Conservation (phyloP, 2,329 filamentous ascomycete species). For the Nemania abortiva region DNA sequence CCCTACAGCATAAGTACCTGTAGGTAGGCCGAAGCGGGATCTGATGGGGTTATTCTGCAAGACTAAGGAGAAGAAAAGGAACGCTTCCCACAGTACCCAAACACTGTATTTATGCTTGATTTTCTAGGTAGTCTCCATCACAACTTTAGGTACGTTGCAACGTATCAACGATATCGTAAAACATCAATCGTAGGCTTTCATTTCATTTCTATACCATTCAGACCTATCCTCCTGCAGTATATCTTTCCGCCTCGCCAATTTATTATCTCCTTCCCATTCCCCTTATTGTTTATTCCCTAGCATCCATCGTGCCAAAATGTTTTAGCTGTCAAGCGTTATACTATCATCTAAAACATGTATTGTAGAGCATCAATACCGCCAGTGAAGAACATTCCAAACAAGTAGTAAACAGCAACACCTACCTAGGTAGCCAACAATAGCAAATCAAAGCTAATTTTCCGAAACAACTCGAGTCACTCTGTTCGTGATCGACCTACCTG, state of each 20-base stretch:
- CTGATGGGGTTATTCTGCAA: too few species aligned
- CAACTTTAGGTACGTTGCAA: too few species aligned
- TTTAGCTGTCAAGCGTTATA: background rate
- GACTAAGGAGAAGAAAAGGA: background rate
- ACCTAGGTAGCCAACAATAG: constrained; percentile 7
- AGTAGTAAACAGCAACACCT: constrained; percentile 5
- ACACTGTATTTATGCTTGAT: background rate
- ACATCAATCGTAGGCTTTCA: too few species aligned
- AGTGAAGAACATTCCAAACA: constrained; percentile 17
- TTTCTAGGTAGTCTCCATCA: background rate
- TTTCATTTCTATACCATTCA: too few species aligned
- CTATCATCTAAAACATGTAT: background rate
- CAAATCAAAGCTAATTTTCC: constrained; percentile 3
- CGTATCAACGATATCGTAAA: too few species aligned
- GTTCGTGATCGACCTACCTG: background rate
- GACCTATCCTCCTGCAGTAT: too few species aligned
- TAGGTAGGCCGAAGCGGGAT: too few species aligned
- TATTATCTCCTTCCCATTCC: too few species aligned
- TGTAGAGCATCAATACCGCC: background rate
- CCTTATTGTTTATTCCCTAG: too few species aligned
- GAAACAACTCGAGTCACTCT: constrained; percentile 8
- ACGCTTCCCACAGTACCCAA: background rate
- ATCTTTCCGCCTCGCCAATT: too few species aligned
- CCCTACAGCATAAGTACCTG: too few species aligned
- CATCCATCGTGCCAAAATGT: too few species aligned